phyloP scores from a whole-genome alignment of 768 basidiomycete species.

The Coprinopsis marcescibilis region DNA sequence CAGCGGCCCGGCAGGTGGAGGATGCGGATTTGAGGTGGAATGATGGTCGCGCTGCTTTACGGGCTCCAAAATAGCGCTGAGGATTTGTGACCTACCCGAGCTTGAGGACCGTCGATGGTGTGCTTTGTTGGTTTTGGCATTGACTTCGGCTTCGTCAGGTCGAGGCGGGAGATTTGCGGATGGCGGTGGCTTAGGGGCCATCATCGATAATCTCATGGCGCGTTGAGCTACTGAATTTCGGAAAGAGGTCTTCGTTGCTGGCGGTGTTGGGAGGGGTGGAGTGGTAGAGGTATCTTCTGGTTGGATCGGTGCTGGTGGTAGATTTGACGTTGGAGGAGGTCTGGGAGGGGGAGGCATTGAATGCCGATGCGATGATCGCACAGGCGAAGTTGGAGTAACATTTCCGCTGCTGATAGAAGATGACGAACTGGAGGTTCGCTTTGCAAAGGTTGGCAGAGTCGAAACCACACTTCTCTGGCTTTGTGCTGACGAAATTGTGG shows the following conservation, averaged over 20 bases:
- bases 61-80: slow-evolving; percentile 41
- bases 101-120: slow-evolving; percentile 32
- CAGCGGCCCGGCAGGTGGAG: slow-evolving; percentile 40
- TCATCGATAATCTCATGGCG: slow-evolving; percentile 51
- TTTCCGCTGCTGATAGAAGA: slow-evolving; percentile 28
- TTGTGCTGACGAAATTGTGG: slow-evolving; percentile 29
- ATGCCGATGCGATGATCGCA: slow-evolving; percentile 37
- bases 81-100: slow-evolving; percentile 22
- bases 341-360: slow-evolving; percentile 71
- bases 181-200: slow-evolving; percentile 62
- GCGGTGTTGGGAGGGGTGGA: slow-evolving; percentile 13
- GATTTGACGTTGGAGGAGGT: slow-evolving; percentile 64
- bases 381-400: slow-evolving; percentile 10
- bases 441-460: slow-evolving; percentile 45
- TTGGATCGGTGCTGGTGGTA: slow-evolving; percentile 62
- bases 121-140: slow-evolving; percentile 14
- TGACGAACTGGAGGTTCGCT: slow-evolving; percentile 48
- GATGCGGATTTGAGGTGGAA: slow-evolving; percentile 24
- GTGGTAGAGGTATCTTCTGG: slow-evolving; percentile 20
- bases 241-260: slow-evolving; percentile 34
- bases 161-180: slow-evolving; percentile 55
- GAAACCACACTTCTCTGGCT: slow-evolving; percentile 42
- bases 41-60: slow-evolving; percentile 31
- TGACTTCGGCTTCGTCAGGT: slow-evolving; percentile 47
- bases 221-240: slow-evolving; percentile 56